Base-by-base conservation (phyloP, 2,329 filamentous ascomycete species). In the Pseudogymnoascus sp. region DNA sequence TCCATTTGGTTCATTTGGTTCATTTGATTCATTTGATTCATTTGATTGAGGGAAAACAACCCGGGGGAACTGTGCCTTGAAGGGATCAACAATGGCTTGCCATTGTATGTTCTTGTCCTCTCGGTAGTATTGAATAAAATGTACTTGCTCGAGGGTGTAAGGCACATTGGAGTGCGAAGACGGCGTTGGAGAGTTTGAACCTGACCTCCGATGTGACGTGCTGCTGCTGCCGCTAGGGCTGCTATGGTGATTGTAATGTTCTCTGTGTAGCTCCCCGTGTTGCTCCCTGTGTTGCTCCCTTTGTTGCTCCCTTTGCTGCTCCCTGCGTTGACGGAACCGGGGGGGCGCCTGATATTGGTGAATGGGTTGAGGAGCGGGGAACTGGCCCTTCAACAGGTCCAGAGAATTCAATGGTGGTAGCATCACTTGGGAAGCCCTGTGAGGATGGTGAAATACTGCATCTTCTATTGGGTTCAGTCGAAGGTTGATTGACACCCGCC, bases 71-170 rank as follows among this genome's bases (percentile, higher is more conserved):
- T 40, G 33, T n/a, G 3, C 24, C n/a, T 12, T 60, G 28, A 62
- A 62, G 5, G 31, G 46, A 6, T 11, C 6, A n/a, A 31, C 31
- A 10, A 62, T 60, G 4, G 26, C 46, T 12, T 35, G 16, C 61
- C 61, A 62, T 28, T 62, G 38, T 5, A 61, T 12, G 4, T 12
- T 4, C 35, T 60, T 60, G 24, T 62, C 61, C 8, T 62, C 46
- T 10, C 61, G 50, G 24, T 60, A n/a, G 16, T 62, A 62, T 26
- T 38, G 38, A 26, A 62, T 62, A 26, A 62, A 62, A 28, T 62
- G 37, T 16, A 33, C 38, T 56, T 62, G 46, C 53, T 62, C 61
- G 6, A 38, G 31, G 14, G 16, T 61, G 33, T 62, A 62, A 16
- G 37, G 37, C 3, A 33, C 5, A 24, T 61, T 61, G 19, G 35